Percentiles rank a stretch among this genome's conserved stretches.
phyloP scores from a whole-genome alignment of 495 filamentous ascomycete genomes.

The Pseudoneurospora amorphoporcata region DNA sequence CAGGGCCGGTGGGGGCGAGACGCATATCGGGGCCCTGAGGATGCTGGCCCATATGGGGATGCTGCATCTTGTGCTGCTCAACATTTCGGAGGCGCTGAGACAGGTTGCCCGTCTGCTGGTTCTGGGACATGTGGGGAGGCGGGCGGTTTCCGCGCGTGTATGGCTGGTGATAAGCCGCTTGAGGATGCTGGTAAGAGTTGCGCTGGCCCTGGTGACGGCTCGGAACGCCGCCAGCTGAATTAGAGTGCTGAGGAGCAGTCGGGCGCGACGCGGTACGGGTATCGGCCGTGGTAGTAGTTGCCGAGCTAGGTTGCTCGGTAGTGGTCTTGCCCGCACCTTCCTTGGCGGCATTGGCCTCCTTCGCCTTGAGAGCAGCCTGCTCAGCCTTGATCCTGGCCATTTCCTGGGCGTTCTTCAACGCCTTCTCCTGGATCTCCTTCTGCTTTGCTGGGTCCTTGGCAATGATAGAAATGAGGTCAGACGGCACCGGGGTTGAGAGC shows the following conservation, averaged over 20 bases:
- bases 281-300: slow-evolving; percentile 18
- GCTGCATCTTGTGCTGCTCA: slow-evolving; percentile 34
- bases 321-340: slow-evolving; percentile 26
- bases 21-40: slow-evolving; percentile 30
- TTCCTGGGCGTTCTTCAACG: slow-evolving; percentile 56
- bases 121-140: slow-evolving; percentile 25
- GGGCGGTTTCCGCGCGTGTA: slow-evolving; percentile 27
- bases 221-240: slow-evolving; percentile 21
- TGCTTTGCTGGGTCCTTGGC: slow-evolving; percentile 93
- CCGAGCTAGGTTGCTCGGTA: slow-evolving; percentile 13
- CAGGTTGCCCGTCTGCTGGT: slow-evolving; percentile 25
- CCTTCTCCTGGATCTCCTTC: slow-evolving; percentile 80
- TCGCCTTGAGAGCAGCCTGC: slow-evolving; percentile 28
- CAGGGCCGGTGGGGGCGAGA: slow-evolving; percentile 43
- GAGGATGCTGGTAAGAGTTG: slow-evolving; percentile 15
- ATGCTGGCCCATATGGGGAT: slow-evolving; percentile 28
- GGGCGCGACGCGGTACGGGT: slow-evolving; percentile 19
- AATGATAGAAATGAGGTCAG: slow-evolving; percentile 86
- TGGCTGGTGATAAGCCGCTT: slow-evolving; percentile 18
- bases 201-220: slow-evolving; percentile 24
- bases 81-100: slow-evolving; percentile 33
- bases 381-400: slow-evolving; percentile 33
- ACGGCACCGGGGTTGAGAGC: slow-evolving; percentile 79
- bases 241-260: slow-evolving; percentile 21
- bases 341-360: slow-evolving; percentile 22